Evolutionary conservation across 1,139 yeast genomes (phyloP).

Genomic region (Pneumocystis wakefieldiae): DNA sequence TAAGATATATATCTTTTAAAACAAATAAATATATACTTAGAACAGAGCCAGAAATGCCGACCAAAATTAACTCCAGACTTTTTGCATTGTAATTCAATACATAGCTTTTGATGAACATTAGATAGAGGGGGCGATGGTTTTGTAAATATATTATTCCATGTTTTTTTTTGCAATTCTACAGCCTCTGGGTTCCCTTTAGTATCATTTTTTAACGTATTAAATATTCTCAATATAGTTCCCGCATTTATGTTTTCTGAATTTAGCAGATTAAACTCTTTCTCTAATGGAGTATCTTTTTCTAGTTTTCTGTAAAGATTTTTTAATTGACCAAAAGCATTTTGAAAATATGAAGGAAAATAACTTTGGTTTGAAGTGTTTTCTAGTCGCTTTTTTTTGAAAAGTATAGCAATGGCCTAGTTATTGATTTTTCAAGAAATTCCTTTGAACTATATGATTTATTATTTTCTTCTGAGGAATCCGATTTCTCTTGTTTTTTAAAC

Average conservation of each 20-base stretch:
- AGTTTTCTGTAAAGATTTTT: background rate
- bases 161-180: constrained; percentile 1
- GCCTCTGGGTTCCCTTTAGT: background rate
- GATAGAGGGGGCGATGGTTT: constrained; percentile 22
- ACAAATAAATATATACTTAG: background rate
- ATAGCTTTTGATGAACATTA: constrained; percentile 24
- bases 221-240: background rate
- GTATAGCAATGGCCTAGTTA: background rate
- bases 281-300: background rate
- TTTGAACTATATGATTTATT: constrained; percentile 5
- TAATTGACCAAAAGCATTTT: background rate
- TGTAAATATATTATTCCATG: constrained; percentile 22
- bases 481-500: constrained; percentile 1
- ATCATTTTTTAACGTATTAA: constrained; percentile 3
- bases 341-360: background rate
- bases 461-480: background rate
- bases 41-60: constrained; percentile 28
- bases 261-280: background rate
- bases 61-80: constrained; percentile 27
- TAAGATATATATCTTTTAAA: background rate
- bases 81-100: constrained; percentile 21
- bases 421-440: constrained; percentile 1
- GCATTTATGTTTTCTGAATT: background rate
- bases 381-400: background rate
- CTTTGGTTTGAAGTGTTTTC: constrained; percentile 1